These are phyloP conservation scores for Naganishia sp. DNA, from an alignment of 1,284 basidiomycete genomes.

Conservation along the genomic window DNA sequence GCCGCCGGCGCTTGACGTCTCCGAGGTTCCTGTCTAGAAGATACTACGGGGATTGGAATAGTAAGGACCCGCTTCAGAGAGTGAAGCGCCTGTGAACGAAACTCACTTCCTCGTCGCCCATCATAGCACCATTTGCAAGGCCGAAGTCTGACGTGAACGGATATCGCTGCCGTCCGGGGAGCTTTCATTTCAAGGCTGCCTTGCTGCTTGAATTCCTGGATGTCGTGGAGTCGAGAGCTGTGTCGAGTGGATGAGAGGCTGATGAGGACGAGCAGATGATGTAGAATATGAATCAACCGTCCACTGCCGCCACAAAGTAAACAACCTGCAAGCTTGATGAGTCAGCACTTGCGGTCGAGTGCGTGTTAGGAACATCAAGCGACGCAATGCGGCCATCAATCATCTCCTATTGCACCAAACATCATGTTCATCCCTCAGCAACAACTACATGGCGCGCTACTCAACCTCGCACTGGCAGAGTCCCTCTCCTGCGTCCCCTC, in stretches of 20 bases:
- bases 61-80: neutral
- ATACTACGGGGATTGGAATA: neutral
- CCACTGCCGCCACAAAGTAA: neutral
- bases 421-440: conserved; percentile 2
- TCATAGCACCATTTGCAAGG: conserved; percentile 25
- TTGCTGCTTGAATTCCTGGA: neutral
- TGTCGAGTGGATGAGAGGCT: too few species aligned
- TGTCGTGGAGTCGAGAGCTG: neutral
- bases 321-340: conserved; percentile 9
- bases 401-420: neutral
- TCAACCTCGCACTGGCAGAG: conserved; percentile 50
- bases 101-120: conserved; percentile 18
- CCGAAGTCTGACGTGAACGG: conserved; percentile 37
- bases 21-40: neutral
- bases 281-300: neutral
- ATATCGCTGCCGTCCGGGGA: conserved; percentile 19
- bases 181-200: neutral
- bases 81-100: neutral
- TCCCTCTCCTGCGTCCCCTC: conserved; percentile 49
- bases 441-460: conserved; percentile 47
- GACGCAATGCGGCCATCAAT: neutral
- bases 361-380: neutral
- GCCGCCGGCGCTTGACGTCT: too few species aligned
- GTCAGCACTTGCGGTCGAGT: neutral
- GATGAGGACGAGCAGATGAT: neutral